Conservation (phyloP, 306 rosid species). For the Vicia faba region DNA sequence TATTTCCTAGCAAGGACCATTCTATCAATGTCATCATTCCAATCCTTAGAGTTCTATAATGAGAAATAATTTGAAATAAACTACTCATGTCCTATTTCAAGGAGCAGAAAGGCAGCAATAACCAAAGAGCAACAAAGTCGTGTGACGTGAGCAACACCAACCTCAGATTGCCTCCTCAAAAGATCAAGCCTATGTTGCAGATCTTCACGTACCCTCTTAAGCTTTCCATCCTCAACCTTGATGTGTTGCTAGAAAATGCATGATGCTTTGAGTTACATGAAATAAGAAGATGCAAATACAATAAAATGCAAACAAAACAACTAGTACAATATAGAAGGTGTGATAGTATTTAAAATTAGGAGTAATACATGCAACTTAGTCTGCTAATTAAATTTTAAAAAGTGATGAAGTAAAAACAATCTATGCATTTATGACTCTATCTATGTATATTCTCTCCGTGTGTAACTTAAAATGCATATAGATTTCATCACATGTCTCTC, state of each 20-base stretch:
- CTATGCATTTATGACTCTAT: not conserved
- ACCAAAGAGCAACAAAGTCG: constrained; percentile 22
- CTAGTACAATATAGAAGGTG: constrained; percentile 3
- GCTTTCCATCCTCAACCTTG: constrained; percentile 64
- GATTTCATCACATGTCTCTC: not conserved
- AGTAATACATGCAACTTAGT: constrained; percentile 17
- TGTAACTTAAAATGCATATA: not conserved
- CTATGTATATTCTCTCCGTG: not conserved
- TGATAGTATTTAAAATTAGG: constrained; percentile 14
- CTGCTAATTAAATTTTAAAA: not conserved
- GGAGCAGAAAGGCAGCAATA: constrained; percentile 19
- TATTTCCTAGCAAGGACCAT: constrained; percentile 15
- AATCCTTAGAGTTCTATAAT: constrained; percentile 15
- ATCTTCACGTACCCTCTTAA: constrained; percentile 75
- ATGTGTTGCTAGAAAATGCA: constrained; percentile 60
- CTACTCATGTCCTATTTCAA: constrained; percentile 24
- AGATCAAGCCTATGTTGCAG: constrained; percentile 75
- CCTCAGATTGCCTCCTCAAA: constrained; percentile 85
- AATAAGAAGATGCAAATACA: constrained; percentile 17
- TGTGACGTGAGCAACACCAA: constrained; percentile 45
- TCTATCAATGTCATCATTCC: constrained; percentile 19
- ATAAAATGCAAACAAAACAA: constrained; percentile 37
- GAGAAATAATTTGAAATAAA: constrained; percentile 12
- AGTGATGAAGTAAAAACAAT: constrained; percentile 6
- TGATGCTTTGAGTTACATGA: constrained; percentile 32